These are phyloP conservation scores for Lentinula raphanica DNA, from an alignment of 768 basidiomycete species.

Conservation along the genomic window DNA sequence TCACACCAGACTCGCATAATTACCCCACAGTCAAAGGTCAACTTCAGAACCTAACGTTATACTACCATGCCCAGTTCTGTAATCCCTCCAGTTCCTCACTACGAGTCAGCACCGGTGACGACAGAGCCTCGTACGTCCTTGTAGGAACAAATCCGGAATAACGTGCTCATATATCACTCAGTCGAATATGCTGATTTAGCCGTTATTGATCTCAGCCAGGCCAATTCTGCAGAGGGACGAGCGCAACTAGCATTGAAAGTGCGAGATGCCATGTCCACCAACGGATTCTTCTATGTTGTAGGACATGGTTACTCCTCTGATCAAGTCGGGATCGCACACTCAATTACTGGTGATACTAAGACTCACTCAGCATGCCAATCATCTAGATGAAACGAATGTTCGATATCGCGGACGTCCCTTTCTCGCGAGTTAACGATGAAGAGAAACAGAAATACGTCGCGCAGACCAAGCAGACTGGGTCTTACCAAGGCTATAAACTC, in stretches of 20 bases:
- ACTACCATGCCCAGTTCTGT: constrained; percentile 20
- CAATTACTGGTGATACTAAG: background rate
- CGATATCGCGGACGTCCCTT: constrained; percentile 42
- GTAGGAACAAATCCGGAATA: background rate
- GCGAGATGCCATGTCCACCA: constrained; percentile 26
- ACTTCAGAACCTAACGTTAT: background rate
- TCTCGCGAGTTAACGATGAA: constrained; percentile 31
- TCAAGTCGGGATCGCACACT: constrained; percentile 23
- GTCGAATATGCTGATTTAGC: constrained; percentile 39
- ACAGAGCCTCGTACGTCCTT: constrained; percentile 24
- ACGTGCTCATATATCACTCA: constrained; percentile 11
- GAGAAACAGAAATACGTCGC: constrained; percentile 38
- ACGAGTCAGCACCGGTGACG: constrained; percentile 28
- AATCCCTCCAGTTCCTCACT: constrained; percentile 24
- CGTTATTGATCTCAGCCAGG: constrained; percentile 31
- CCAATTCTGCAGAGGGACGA: constrained; percentile 22
- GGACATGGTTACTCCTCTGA: constrained; percentile 42
- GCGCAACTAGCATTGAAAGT: constrained; percentile 24
- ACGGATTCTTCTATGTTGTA: constrained; percentile 44
- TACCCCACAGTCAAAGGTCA: background rate
- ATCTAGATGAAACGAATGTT: constrained; percentile 38
- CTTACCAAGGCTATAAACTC: constrained; percentile 50
- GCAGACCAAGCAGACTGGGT: constrained; percentile 36
- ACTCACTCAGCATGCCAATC: background rate
- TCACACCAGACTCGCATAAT: background rate